These are phyloP conservation scores for Trifolium fragiferum DNA, from an alignment of 306 rosid species.

Conservation along the genomic window DNA sequence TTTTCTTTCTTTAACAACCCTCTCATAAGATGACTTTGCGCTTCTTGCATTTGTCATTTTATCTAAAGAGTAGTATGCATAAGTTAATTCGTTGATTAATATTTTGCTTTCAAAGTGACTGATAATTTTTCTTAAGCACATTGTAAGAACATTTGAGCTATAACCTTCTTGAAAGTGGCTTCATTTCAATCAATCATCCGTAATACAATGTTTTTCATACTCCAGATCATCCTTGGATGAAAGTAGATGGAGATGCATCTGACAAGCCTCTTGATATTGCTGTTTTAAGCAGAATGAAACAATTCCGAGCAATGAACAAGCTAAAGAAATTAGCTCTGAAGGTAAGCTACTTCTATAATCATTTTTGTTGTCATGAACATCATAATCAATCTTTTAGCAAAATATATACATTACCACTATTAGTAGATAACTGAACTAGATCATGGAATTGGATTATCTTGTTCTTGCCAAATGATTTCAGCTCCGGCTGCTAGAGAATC, in stretches of 20 bases:
- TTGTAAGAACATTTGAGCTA: too few species aligned
- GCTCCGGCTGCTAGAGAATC: conserved; percentile 30
- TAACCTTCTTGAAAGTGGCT: too few species aligned
- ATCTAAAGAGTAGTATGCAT: background rate
- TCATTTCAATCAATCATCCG: conserved; percentile 9
- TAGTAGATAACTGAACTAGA: conserved; percentile 31
- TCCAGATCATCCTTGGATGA: conserved; percentile 99
- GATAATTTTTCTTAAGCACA: too few species aligned
- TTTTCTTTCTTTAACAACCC: conserved; percentile 1
- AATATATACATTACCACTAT: background rate
- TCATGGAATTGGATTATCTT: conserved; percentile 18
- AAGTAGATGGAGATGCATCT: conserved; percentile 89
- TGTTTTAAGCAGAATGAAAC: conserved; percentile 91
- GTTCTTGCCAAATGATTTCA: conserved; percentile 2
- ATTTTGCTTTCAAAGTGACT: background rate
- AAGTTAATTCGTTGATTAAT: conserved; percentile 23
- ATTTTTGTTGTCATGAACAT: conserved; percentile 25
- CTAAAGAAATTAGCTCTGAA: conserved; percentile 94
- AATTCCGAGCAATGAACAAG: conserved; percentile 98
- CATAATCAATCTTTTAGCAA: conserved; percentile 8
- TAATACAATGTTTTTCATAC: conserved; percentile 28
- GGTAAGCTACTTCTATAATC: conserved; percentile 54
- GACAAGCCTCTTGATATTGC: conserved; percentile 98
- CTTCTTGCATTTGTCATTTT: background rate
- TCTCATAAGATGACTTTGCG: conserved; percentile 12